Conservation (phyloP, 306 rosid species). For the Glycine soja region DNA sequence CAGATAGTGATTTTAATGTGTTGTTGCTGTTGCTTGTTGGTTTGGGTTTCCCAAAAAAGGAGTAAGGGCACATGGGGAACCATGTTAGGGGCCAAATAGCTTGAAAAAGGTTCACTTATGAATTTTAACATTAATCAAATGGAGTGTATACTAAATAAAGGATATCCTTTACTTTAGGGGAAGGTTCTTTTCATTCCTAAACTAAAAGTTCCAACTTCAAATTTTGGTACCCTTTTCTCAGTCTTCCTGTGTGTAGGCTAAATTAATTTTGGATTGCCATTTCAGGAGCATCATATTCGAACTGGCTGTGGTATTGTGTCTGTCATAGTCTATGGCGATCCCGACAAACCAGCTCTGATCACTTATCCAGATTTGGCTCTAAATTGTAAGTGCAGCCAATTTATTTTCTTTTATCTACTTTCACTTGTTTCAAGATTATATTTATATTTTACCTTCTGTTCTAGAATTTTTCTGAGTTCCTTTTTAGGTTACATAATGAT, state of each 20-base stretch:
- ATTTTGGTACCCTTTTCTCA: background rate
- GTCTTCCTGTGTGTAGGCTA: slow-evolving; percentile 7
- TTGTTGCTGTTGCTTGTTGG: slow-evolving; percentile 45
- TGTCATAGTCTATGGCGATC: slow-evolving; percentile 87
- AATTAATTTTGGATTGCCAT: slow-evolving; percentile 37
- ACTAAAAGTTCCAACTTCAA: slow-evolving; percentile 36
- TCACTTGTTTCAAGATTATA: slow-evolving; percentile 14
- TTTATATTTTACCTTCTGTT: background rate
- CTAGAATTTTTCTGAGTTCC: background rate
- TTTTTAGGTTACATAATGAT: slow-evolving; percentile 3
- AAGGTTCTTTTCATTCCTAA: slow-evolving; percentile 36
- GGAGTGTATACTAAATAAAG: slow-evolving; percentile 45
- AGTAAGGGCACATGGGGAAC: slow-evolving; percentile 66
- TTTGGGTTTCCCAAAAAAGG: slow-evolving; percentile 56
- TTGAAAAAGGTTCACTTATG: slow-evolving; percentile 45
- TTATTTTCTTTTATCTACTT: slow-evolving; percentile 17
- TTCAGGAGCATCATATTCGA: slow-evolving; percentile 77
- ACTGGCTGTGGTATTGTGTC: slow-evolving; percentile 91
- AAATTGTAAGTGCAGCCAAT: slow-evolving; percentile 64
- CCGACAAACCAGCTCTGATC: slow-evolving; percentile 84
- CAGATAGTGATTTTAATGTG: slow-evolving; percentile 47
- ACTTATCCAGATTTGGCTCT: slow-evolving; percentile 96
- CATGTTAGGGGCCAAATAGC: slow-evolving; percentile 52
- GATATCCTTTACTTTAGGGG: slow-evolving; percentile 51
- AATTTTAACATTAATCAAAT: slow-evolving; percentile 45